These are phyloP conservation scores for Fraxinus greggii DNA, from an alignment of 305 asterid species.

Conservation along the genomic window DNA sequence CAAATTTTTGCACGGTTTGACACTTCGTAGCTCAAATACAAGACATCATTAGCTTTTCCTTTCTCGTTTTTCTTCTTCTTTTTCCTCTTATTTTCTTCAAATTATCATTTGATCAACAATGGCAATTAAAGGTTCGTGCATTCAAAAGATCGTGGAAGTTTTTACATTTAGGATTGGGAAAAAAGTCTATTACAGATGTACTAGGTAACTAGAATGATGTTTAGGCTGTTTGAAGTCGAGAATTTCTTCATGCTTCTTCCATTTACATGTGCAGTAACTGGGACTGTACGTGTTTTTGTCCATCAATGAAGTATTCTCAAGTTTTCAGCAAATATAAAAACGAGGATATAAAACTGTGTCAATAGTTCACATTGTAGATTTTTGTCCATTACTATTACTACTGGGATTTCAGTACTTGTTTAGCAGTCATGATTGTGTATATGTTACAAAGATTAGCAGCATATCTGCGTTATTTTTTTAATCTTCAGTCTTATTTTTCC, in stretches of 20 bases:
- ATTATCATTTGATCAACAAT: conserved; percentile 25
- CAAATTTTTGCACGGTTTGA: conserved; percentile 90
- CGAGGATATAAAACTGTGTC: background rate
- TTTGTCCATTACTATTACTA: background rate
- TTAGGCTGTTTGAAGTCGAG: background rate
- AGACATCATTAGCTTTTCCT: conserved; percentile 51
- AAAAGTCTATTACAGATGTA: conserved; percentile 21
- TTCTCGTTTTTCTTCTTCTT: background rate
- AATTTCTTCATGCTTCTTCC: background rate
- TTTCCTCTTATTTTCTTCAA: conserved; percentile 1
- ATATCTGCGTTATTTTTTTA: background rate
- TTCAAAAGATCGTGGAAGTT: background rate
- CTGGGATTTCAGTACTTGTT: background rate
- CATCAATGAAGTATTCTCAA: background rate
- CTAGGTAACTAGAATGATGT: conserved; percentile 6
- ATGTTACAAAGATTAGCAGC: background rate
- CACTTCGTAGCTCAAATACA: conserved; percentile 59
- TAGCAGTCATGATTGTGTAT: conserved; percentile 1
- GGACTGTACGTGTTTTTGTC: background rate
- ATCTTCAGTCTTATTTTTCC: background rate
- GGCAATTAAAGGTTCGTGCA: conserved; percentile 6
- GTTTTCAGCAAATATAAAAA: background rate
- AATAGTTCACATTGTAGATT: background rate
- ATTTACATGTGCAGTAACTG: background rate
- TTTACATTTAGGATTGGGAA: conserved; percentile 2